These are phyloP conservation scores for Zopfia rhizophila DNA, from an alignment of 2,329 filamentous ascomycete genomes.

Conservation along the genomic window DNA sequence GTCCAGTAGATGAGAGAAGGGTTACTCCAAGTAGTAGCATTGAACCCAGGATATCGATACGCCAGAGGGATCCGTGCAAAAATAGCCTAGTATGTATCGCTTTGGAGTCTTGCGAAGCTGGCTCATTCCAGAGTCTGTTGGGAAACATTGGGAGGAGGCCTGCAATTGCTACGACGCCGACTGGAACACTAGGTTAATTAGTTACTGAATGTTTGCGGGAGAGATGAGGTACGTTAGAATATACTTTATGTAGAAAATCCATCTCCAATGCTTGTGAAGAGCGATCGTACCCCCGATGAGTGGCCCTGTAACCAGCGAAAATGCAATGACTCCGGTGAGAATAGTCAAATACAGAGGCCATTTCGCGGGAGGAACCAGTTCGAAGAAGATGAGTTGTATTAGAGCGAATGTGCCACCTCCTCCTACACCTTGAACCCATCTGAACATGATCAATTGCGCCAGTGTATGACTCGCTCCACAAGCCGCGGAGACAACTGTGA, in stretches of 20 bases:
- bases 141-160: slow-evolving; percentile 5
- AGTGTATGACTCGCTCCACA: slow-evolving; percentile 44
- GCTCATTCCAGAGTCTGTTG: slow-evolving; percentile 8
- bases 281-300: slow-evolving; percentile 26
- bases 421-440: slow-evolving; percentile 47
- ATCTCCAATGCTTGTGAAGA: slow-evolving; percentile 24
- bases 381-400: slow-evolving; percentile 40
- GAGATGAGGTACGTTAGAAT: neutral
- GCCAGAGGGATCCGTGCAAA: slow-evolving; percentile 1
- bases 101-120: neutral
- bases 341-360: slow-evolving; percentile 10
- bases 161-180: slow-evolving; percentile 7
- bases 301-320: slow-evolving; percentile 22
- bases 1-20: slow-evolving; percentile 25
- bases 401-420: slow-evolving; percentile 44
- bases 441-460: slow-evolving; percentile 47
- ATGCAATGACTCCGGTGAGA: slow-evolving; percentile 12
- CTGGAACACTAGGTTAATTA: slow-evolving; percentile 16
- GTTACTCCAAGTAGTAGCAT: slow-evolving; percentile 25
- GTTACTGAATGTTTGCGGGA: neutral
- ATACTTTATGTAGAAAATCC: slow-evolving; percentile 33
- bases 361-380: slow-evolving; percentile 30
- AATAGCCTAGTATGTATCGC: too few relatives aligned
- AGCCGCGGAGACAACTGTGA: slow-evolving; percentile 44
- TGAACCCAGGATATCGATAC: slow-evolving; percentile 24